Evolutionary conservation across 768 basidiomycete species (phyloP), one percentile per base, ranked within the genome.

Genomic region (Boletus pseudopeckii): DNA sequence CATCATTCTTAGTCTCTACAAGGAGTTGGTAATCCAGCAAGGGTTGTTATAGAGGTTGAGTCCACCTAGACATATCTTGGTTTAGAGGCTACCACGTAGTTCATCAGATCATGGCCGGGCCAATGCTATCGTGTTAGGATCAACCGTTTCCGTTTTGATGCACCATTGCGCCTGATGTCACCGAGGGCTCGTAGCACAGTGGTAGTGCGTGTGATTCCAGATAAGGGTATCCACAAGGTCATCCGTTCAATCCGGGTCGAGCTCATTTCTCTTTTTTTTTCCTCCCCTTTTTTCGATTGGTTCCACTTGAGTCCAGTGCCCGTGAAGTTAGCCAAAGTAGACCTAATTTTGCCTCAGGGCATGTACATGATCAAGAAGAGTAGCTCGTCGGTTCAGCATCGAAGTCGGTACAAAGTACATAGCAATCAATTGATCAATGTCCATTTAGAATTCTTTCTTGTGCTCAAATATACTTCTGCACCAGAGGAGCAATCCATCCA

Each of bases 401-500:
- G 6, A 37, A 34, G 22, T 24, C 2, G 20, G 7, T 33, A 36
- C 45, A 45, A 32, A 28, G 32, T 46, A 50, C 37, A 53, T 9
- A 24, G 28, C 11, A 47, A 17, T 51, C 41, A 61, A 42, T 49
- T 48, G 45, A 68, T 17, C 43, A 68, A 74, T 48, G 73, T 82
- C 86, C 86, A 89, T 58, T 78, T 74, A 8, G 90, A 81, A 57
- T 84, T 80, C 45, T 81, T 77, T 55, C 80, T 76, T 4, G 90
- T 88, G 54, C 77, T 75, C 55, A 96, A 69, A 68, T 82, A 91
- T 2, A 93, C 77, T 63, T 89, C 83, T 11, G 82, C 77, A n/a
- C 75, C 81, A 15, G 78, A 78, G 46, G 73, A 53, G n/a, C 64
- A 69, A 38, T 75, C 77, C 81, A 87, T 86, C 90, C 92, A 92